Base-by-base conservation (phyloP, 75 land plant species). In the Azolla pinnata region DNA sequence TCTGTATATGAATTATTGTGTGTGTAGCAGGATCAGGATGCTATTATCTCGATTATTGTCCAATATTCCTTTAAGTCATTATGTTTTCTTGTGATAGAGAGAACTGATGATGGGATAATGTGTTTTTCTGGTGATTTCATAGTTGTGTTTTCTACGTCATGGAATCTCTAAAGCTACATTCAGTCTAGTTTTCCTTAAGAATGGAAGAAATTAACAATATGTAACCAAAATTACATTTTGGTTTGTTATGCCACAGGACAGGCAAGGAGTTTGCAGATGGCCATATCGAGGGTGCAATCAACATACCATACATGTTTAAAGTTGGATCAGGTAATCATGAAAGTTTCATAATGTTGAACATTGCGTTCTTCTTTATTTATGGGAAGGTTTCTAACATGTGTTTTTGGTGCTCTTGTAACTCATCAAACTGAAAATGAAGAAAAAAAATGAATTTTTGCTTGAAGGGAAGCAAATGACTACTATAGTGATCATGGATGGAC, bases 291-390 rank as follows among this genome's bases (percentile, higher is more conserved):
- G 93, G 81, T 21, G 82, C 97, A 56, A 47, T 77, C 25, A 90
- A 90, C 63, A 56, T 90, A 16, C 97, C 97, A 29, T 90, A 81
- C 73, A 75, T 90, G 85, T 65, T 72, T 68, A 87, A 76, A 62
- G 56, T 48, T 54, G 88, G 88, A 38, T 57, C 76, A 76, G 97
- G 97, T 90, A 33, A 60, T 26, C 14, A 12, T 47, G 10, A 47
- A 47, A 20, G 18, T 59, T 33, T 24, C 8, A 38, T 12, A 59
- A 4, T n/a, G n/a, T n/a, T n/a, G n/a, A n/a, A n/a, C n/a, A n/a
- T n/a, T n/a, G n/a, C n/a, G n/a, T n/a, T n/a, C n/a, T n/a, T n/a
- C n/a, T n/a, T n/a, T n/a, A n/a, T n/a, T n/a, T n/a, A n/a, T 24
- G 33, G 29, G 2, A 7, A 12, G 61, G 9, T 34, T 33, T 12